phyloP scores from a whole-genome alignment of 148 eudicot genomes.

The Silene latifolia region DNA sequence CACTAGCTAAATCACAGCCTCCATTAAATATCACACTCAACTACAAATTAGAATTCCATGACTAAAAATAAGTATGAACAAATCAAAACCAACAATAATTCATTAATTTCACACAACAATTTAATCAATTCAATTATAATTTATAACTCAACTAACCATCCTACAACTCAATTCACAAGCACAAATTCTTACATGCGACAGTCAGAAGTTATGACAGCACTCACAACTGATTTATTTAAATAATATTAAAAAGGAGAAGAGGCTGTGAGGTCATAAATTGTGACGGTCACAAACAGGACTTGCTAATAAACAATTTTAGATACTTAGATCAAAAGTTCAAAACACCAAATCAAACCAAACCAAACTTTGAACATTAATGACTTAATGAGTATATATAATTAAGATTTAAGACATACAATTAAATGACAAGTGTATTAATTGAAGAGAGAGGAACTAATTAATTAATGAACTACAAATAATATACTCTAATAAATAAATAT shows the following conservation, averaged over 20 bases:
- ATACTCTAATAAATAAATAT: not conserved
- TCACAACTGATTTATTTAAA: too few species aligned
- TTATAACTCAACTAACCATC: not conserved
- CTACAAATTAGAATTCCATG: not conserved
- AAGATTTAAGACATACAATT: not conserved
- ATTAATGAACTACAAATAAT: not conserved
- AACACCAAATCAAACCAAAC: not conserved
- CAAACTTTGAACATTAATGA: not conserved
- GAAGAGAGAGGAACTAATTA: not conserved
- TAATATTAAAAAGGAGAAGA: too few species aligned
- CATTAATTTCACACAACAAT: not conserved
- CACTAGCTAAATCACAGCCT: not conserved
- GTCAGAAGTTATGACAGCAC: too few species aligned
- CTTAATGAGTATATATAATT: not conserved
- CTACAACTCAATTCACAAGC: not conserved
- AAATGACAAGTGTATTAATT: conserved; percentile 1
- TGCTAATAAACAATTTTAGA: not conserved
- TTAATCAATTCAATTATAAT: not conserved
- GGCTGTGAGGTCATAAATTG: too few species aligned
- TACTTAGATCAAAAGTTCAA: not conserved
- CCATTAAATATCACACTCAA: not conserved
- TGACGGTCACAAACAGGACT: too few species aligned
- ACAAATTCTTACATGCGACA: too few species aligned
- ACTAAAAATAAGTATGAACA: not conserved
- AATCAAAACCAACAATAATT: not conserved